Base-by-base conservation (phyloP, 768 basidiomycete genomes). In the Porpolomopsis calyptriformis region DNA sequence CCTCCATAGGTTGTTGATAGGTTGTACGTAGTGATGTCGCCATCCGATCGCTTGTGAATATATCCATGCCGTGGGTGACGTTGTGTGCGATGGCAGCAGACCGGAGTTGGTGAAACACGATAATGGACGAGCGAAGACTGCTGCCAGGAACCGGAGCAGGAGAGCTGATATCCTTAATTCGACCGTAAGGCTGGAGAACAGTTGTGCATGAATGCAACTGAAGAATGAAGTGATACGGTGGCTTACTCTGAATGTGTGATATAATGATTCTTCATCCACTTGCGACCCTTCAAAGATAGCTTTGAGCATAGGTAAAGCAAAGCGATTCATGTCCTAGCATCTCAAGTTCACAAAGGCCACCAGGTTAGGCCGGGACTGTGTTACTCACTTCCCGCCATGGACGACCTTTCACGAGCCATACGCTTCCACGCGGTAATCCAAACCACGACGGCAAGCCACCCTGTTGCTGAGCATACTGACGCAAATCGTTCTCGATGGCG, bases 261-360 rank as follows among this genome's bases (percentile, higher is more conserved):
- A 97, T 0, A 94, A 65, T 0, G 69, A 59, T 61, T 93, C 86
- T 55, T 93, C 88, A 23, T 75, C 72, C 1, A 92, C 65, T 57
- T 96, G 92, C 1, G 89, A 83, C 0, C 94, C 94, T 25, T 94
- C 86, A 53, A 94, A 97, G 4, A 76, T 65, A n/a, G 94, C 75
- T 48, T 77, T 76, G 42, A 97, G 57, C 7, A 83, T 70, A 2
- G 71, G 66, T 16, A 85, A 83, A 0, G 90, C 81, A 59, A 79
- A 94, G 43, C 86, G 72, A 48, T 80, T 71, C 77, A 97, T 79
- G 53, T 98, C 94, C 86, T 93, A 45, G 16, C 43, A 25, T 4
- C 27, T 43, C 18, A 39, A 39, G 12, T 45, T 42, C 10, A 46
- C 31, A 18, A 29, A 43, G 14, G 24, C 22, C 35, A 18, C 33